These are phyloP conservation scores for Blumeria hordei DNA, from an alignment of 2,329 filamentous ascomycete species.

Conservation along the genomic window DNA sequence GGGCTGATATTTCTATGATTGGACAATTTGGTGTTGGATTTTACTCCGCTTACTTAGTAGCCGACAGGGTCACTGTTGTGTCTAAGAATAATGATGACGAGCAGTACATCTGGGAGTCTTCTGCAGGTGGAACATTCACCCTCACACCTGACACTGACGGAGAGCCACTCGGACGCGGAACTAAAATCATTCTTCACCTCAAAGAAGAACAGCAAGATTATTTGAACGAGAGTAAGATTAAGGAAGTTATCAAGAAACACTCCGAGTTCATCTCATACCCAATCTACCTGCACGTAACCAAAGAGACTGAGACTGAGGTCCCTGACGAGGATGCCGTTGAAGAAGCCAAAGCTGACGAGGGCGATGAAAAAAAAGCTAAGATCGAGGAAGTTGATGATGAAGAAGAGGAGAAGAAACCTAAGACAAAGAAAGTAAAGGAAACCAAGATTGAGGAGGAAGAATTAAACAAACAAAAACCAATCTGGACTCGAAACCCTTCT, in stretches of 20 bases:
- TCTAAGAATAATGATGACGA: slow-evolving; percentile 99
- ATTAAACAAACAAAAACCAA: slow-evolving; percentile 99
- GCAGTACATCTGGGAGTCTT: slow-evolving; percentile 99
- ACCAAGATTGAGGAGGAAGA: slow-evolving; percentile 97
- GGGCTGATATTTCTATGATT: slow-evolving; percentile 99
- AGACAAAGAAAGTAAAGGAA: slow-evolving; percentile 99
- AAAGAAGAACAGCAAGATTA: slow-evolving; percentile 99
- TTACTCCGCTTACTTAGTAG: slow-evolving; percentile 99
- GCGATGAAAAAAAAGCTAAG: slow-evolving; percentile 88
- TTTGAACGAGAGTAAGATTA: slow-evolving; percentile 96
- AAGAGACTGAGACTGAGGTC: slow-evolving; percentile 98
- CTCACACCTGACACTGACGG: slow-evolving; percentile 77
- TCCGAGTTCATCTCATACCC: slow-evolving; percentile 99
- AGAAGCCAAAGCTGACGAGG: slow-evolving; percentile 42
- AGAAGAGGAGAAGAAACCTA: slow-evolving; percentile 75
- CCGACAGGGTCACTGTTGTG: slow-evolving; percentile 82
- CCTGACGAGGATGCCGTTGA: slow-evolving; percentile 79
- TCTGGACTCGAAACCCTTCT: slow-evolving; percentile 95
- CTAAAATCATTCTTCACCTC: slow-evolving; percentile 93
- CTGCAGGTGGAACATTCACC: slow-evolving; percentile 90
- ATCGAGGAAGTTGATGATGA: slow-evolving; percentile 80
- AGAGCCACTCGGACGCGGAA: slow-evolving; percentile 76
- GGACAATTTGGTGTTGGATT: slow-evolving; percentile 99
- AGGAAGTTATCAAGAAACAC: slow-evolving; percentile 99
- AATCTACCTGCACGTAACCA: slow-evolving; percentile 98